Evolutionary conservation across 176 grass and related monocot species (phyloP).

Genomic region (Tillandsia fasciculata): DNA sequence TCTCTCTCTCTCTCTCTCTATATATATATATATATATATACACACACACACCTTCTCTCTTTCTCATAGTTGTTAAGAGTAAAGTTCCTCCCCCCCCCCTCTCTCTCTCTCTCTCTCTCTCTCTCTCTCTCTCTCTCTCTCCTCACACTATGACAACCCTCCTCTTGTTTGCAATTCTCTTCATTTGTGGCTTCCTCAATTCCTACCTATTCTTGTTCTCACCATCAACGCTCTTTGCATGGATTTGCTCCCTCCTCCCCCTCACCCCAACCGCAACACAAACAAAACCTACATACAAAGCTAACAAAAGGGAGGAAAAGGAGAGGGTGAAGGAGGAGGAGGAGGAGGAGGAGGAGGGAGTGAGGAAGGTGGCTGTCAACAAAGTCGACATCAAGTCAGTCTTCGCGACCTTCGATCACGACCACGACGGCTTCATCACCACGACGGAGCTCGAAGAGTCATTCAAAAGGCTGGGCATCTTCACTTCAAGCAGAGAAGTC

Average conservation of each 20-base stretch:
- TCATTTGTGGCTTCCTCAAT: conserved; percentile 24
- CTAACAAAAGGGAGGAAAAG: background rate
- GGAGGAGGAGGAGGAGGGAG: background rate
- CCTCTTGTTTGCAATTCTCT: conserved; percentile 25
- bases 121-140: conserved; percentile 9
- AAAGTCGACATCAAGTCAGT: conserved; percentile 8
- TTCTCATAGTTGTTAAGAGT: background rate
- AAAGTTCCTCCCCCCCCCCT: no score
- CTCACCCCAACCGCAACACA: background rate
- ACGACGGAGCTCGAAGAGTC: conserved; percentile 64
- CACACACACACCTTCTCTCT: background rate
- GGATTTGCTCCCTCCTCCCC: conserved; percentile 16
- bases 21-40: no score
- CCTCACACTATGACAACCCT: conserved; percentile 7
- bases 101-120: background rate
- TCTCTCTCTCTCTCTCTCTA: no score
- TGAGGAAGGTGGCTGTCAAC: no score
- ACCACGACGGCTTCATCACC: conserved; percentile 66
- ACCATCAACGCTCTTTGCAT: conserved; percentile 13
- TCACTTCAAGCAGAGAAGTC: conserved; percentile 41
- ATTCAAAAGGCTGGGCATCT: conserved; percentile 52
- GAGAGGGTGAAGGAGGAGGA: background rate
- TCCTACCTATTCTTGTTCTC: conserved; percentile 24
- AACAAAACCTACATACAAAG: background rate
- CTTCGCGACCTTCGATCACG: conserved; percentile 66